phyloP scores from a whole-genome alignment of 768 basidiomycete genomes.

The Cyclocybe aegerita region DNA sequence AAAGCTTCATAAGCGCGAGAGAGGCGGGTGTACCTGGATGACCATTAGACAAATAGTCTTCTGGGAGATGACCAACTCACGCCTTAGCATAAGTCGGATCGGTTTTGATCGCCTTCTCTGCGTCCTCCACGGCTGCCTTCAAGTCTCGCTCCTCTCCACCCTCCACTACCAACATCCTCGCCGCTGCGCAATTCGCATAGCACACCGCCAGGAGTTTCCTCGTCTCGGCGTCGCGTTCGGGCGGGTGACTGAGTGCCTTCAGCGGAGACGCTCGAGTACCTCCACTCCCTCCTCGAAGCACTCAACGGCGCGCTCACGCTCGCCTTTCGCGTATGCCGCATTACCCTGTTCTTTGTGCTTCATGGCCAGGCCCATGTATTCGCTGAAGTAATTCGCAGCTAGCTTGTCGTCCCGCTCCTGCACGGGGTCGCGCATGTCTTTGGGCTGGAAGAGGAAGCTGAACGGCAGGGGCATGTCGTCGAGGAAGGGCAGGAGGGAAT shows the following conservation, averaged over 20 bases:
- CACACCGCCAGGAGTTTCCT: slow-evolving; percentile 4
- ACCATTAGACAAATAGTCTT: not conserved
- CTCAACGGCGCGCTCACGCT: slow-evolving; percentile 2
- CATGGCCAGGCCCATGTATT: slow-evolving; percentile 6
- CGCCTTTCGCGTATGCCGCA: slow-evolving; percentile 3
- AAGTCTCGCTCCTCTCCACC: not conserved
- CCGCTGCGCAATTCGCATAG: slow-evolving; percentile 5
- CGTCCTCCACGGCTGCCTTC: slow-evolving; percentile 1
- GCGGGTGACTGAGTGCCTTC: not conserved
- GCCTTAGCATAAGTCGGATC: slow-evolving; percentile 9
- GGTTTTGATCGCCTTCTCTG: slow-evolving; percentile 3
- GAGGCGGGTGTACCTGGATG: slow-evolving; percentile 5
- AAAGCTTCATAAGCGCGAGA: slow-evolving; percentile 7
- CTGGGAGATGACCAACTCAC: not conserved
- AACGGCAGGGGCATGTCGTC: not conserved
- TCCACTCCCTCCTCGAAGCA: slow-evolving; percentile 5
- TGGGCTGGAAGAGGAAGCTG: slow-evolving; percentile 2
- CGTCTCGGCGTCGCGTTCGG: slow-evolving; percentile 4
- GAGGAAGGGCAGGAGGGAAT: slow-evolving; percentile 1
- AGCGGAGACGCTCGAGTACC: slow-evolving; percentile 3
- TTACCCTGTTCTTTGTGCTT: slow-evolving; percentile 9
- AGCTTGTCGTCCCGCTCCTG: not conserved
- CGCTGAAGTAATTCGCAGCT: not conserved
- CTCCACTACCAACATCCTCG: slow-evolving; percentile 2
- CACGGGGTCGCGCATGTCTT: not conserved